These are phyloP conservation scores for Leccinum sublutescens DNA, from an alignment of 768 basidiomycete genomes.

Conservation along the genomic window DNA sequence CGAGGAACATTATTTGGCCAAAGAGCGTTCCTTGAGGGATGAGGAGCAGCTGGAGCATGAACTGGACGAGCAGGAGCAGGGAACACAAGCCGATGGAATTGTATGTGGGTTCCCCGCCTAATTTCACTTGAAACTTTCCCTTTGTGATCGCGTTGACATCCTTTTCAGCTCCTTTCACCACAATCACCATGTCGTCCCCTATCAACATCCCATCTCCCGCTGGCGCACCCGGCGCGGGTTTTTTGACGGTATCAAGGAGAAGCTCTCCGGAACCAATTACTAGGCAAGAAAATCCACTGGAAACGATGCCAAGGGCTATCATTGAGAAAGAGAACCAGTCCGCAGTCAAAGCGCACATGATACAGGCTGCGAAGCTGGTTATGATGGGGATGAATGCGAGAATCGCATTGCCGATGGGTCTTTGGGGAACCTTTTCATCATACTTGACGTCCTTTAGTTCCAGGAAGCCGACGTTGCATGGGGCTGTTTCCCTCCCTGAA, in stretches of 20 bases:
- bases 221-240: constrained; percentile 26
- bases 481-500: constrained; percentile 18
- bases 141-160: constrained; percentile 33
- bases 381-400: constrained; percentile 27
- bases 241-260: constrained; percentile 11
- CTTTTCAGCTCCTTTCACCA: constrained; percentile 32
- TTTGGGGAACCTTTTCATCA: constrained; percentile 8
- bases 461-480: constrained; percentile 21
- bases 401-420: constrained; percentile 5
- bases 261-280: constrained; percentile 32
- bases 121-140: constrained; percentile 27
- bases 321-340: constrained; percentile 35
- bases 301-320: constrained; percentile 35
- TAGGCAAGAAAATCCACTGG: constrained; percentile 30
- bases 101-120: constrained; percentile 15
- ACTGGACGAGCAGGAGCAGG: constrained; percentile 32
- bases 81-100: constrained; percentile 29
- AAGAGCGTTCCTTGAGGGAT: constrained; percentile 36
- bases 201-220: constrained; percentile 34
- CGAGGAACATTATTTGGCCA: constrained; percentile 36
- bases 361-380: constrained; percentile 22
- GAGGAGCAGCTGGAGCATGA: constrained; percentile 34
- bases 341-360: constrained; percentile 21
- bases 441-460: constrained; percentile 24
- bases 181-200: constrained; percentile 24